Conservation (phyloP, 2,329 filamentous ascomycete genomes). For the Trichoderma atrobrunneum region DNA sequence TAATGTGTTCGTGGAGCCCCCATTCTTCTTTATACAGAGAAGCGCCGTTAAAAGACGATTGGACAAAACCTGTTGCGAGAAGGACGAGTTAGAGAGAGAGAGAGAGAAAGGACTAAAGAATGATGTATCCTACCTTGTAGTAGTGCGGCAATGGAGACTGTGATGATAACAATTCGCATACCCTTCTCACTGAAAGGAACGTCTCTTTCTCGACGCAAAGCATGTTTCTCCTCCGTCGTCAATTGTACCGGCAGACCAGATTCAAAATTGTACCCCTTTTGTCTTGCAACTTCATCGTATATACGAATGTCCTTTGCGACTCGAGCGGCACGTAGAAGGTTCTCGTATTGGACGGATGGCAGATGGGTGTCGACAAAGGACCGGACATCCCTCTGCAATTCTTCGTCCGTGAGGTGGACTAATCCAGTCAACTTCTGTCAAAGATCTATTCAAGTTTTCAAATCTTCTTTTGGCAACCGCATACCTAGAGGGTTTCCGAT, state of each 20-base stretch:
- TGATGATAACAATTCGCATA: constrained; percentile 41
- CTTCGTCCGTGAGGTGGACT: constrained; percentile 39
- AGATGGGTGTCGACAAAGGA: constrained; percentile 32
- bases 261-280: constrained; percentile 22
- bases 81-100: not conserved
- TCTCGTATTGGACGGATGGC: constrained; percentile 29
- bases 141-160: constrained; percentile 44
- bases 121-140: constrained; percentile 32
- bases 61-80: constrained; percentile 38
- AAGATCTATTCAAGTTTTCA: not conserved
- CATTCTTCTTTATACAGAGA: constrained; percentile 32
- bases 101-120: too few relatives aligned
- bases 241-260: constrained; percentile 33
- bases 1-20: constrained; percentile 19
- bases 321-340: constrained; percentile 38
- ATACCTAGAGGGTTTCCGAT: constrained; percentile 39
- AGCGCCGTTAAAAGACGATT: constrained; percentile 44
- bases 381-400: constrained; percentile 37
- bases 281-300: constrained; percentile 38
- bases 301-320: constrained; percentile 40
- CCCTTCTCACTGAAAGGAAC: constrained; percentile 38
- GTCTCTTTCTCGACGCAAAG: constrained; percentile 39
- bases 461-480: not conserved
- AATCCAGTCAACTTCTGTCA: not conserved
- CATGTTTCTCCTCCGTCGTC: constrained; percentile 35